Base-by-base conservation (phyloP, 2,329 filamentous ascomycete genomes). In the Drechslerella stenobrocha region DNA sequence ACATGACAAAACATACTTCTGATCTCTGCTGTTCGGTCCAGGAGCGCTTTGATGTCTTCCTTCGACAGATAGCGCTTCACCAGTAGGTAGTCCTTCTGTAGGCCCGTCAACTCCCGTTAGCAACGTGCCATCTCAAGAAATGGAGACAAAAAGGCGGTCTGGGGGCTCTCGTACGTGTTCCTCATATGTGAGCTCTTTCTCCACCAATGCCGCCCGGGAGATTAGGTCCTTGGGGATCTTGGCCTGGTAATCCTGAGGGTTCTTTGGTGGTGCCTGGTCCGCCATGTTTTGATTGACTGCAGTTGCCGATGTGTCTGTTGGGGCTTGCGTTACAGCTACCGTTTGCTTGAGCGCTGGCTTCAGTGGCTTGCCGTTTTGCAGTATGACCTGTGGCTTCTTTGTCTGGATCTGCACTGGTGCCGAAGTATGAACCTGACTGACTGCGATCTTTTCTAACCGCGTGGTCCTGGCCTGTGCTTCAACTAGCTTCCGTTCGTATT, bases 131-230 rank as follows among this genome's bases (percentile, higher is more conserved):
- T 34, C n/a, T 51, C 11, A 35, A 32, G 20, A 13, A 7, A 20
- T 18, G 42, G 34, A 24, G 28, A 52, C 4, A 11, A 13, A 30
- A 11, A 32, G 20, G 32, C 11, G 18, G 5, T 28, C 5, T 50
- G 35, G n/a, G n/a, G n/a, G n/a, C n/a, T n/a, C n/a, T n/a, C 63
- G 55, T 67, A 67, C 63, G 35, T 69, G 64, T 53, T 69, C 64
- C 18, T 69, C 64, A 32, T 69, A 69, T 11, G 57, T 52, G 15
- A 69, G 52, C 2, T 57, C 64, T 40, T 69, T 69, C 34, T 69
- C 64, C 18, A 69, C 57, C 40, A 69, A 46, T 2, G 64, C 64
- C 11, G 64, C 64, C 42, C 64, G 42, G 7, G 64, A 69, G 11
- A 69, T 69, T 46, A 69, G 28, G 15, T 69, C 58, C 40, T 69